Evolutionary conservation across 768 basidiomycete species (phyloP).

Genomic region (Pleurotus salmoneostramineus): DNA sequence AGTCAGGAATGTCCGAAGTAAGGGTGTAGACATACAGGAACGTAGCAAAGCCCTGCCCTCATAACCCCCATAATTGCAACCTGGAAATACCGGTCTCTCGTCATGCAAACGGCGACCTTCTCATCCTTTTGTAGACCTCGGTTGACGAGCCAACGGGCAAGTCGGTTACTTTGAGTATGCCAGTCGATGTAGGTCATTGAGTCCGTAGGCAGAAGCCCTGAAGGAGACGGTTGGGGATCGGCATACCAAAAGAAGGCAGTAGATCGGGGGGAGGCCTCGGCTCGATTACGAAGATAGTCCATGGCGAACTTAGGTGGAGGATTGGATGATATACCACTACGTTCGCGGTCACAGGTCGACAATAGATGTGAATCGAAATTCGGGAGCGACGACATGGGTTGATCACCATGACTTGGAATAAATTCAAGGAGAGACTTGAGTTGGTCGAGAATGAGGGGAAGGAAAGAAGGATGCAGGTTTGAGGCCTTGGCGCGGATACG

Average conservation of each 20-base stretch:
- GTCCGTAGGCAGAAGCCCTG: slow-evolving; percentile 13
- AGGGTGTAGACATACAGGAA: slow-evolving; percentile 31
- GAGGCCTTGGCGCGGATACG: slow-evolving; percentile 12
- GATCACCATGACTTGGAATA: slow-evolving; percentile 11
- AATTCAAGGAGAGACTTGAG: slow-evolving; percentile 15
- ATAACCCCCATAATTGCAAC: slow-evolving; percentile 38
- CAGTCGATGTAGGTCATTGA: slow-evolving; percentile 32
- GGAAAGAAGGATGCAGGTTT: slow-evolving; percentile 20
- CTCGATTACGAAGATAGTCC: slow-evolving; percentile 23
- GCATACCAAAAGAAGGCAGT: slow-evolving; percentile 27
- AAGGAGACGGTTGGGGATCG: slow-evolving; percentile 18
- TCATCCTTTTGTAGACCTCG: slow-evolving; percentile 31
- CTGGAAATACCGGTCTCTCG: slow-evolving; percentile 38
- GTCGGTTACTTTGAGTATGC: slow-evolving; percentile 30
- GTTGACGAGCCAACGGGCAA: slow-evolving; percentile 37
- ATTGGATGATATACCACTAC: background rate
- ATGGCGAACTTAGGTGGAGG: slow-evolving; percentile 16
- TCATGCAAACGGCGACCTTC: slow-evolving; percentile 41
- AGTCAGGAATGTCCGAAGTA: background rate
- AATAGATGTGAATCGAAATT: slow-evolving; percentile 17
- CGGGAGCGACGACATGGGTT: slow-evolving; percentile 8
- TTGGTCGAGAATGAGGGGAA: slow-evolving; percentile 23
- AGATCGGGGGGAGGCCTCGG: slow-evolving; percentile 17
- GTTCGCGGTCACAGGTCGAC: slow-evolving; percentile 20
- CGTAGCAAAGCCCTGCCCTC: slow-evolving; percentile 48